These are phyloP conservation scores for Pythium graminicola DNA, from an alignment of 352 stramenopile genomes.

Conservation along the genomic window DNA sequence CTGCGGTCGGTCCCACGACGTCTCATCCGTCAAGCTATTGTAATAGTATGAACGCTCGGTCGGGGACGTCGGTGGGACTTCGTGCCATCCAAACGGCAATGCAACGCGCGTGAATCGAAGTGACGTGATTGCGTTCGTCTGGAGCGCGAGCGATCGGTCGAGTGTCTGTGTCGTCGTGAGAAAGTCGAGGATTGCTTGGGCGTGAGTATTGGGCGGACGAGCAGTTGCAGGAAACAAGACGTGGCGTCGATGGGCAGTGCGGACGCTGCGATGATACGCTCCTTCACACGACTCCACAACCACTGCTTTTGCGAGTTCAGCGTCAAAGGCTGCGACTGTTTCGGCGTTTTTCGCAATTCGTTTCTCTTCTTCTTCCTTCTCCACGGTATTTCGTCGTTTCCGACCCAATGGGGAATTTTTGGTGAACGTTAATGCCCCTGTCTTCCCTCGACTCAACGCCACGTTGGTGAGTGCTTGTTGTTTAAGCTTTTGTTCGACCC, in stretches of 20 bases:
- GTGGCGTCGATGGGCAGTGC: constrained; percentile 40
- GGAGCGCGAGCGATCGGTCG: constrained; percentile 20
- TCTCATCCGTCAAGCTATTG: constrained; percentile 33
- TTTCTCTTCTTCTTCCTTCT: constrained; percentile 17
- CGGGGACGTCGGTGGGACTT: background rate
- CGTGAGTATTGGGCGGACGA: constrained; percentile 47
- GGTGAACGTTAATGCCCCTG: background rate
- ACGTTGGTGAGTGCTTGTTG: constrained; percentile 1
- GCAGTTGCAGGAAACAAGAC: constrained; percentile 43
- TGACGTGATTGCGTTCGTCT: constrained; percentile 8
- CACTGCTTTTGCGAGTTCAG: constrained; percentile 9
- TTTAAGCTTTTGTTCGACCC: constrained; percentile 1
- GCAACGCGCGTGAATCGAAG: constrained; percentile 46
- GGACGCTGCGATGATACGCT: constrained; percentile 52
- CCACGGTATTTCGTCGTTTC: constrained; percentile 8
- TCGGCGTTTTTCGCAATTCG: background rate
- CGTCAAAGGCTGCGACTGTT: constrained; percentile 4
- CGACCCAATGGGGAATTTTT: background rate
- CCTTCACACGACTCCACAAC: constrained; percentile 20
- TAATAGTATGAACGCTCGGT: constrained; percentile 36
- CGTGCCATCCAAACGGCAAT: constrained; percentile 64
- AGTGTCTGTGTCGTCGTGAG: constrained; percentile 33
- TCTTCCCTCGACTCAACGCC: no score
- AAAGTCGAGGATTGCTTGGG: constrained; percentile 35
- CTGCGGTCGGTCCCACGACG: constrained; percentile 48